Conservation (phyloP, 495 filamentous ascomycete genomes). For the Penicillium waksmanii region DNA sequence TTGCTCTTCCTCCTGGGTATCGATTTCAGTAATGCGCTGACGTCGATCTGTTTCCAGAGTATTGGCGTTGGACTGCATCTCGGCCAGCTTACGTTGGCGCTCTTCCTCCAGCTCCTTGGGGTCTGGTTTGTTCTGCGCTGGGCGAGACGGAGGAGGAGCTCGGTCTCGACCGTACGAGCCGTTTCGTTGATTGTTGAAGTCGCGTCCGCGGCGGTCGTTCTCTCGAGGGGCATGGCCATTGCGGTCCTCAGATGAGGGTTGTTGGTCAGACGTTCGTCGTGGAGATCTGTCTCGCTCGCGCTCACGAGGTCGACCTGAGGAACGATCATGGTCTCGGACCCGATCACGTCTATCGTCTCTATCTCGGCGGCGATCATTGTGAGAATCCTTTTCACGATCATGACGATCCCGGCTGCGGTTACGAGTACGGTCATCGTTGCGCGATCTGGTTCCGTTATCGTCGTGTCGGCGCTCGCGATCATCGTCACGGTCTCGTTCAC, state of each 20-base stretch:
- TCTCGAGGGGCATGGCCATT: constrained; percentile 11
- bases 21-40: constrained; percentile 68
- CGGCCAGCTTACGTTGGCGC: constrained; percentile 67
- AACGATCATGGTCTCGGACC: constrained; percentile 20
- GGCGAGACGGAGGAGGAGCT: constrained; percentile 14
- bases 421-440: constrained; percentile 16
- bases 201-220: background rate
- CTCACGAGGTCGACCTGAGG: constrained; percentile 1
- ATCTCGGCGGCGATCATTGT: constrained; percentile 26
- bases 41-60: constrained; percentile 76
- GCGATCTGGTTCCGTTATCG: background rate
- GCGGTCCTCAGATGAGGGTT: constrained; percentile 18
- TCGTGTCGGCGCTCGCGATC: constrained; percentile 18
- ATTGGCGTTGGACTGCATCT: constrained; percentile 85
- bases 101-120: constrained; percentile 43
- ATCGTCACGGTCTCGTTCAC: constrained; percentile 32
- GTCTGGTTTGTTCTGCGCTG: constrained; percentile 20
- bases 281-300: constrained; percentile 29
- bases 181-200: constrained; percentile 17
- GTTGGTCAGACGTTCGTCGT: constrained; percentile 20
- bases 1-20: constrained; percentile 64
- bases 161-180: constrained; percentile 30
- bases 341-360: constrained; percentile 33
- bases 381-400: constrained; percentile 19
- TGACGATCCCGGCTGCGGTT: constrained; percentile 27